Conservation (phyloP, 495 filamentous ascomycete species). For the Penicillium longicatenatum region DNA sequence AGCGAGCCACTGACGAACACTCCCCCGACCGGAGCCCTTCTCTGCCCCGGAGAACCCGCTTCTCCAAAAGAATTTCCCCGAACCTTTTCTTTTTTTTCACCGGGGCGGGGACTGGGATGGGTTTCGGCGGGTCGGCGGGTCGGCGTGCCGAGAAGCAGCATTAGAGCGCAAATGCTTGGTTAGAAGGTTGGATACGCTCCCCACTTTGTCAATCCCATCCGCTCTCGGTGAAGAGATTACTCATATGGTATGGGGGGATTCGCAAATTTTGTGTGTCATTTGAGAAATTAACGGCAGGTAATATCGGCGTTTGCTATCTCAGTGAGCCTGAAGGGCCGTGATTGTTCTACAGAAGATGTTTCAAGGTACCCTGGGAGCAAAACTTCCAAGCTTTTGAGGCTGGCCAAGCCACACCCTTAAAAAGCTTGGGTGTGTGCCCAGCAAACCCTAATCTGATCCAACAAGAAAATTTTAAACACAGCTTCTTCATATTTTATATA, state of each 20-base stretch:
- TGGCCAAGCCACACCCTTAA: neutral
- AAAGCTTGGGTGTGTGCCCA: no score
- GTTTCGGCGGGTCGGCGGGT: constrained; percentile 6
- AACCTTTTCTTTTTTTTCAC: constrained; percentile 6
- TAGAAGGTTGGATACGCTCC: constrained; percentile 2
- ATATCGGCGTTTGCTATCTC: neutral
- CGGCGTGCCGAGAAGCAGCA: constrained; percentile 26
- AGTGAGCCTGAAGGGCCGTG: neutral
- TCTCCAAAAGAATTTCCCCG: constrained; percentile 17
- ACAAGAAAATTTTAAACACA: no score
- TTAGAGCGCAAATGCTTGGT: constrained; percentile 22
- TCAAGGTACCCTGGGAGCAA: neutral
- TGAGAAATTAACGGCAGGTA: neutral
- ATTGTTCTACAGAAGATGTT: neutral
- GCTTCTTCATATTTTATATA: no score
- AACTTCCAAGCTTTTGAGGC: neutral
- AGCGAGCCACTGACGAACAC: neutral
- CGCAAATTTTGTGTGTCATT: neutral
- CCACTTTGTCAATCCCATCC: constrained; percentile 15
- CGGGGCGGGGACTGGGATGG: neutral
- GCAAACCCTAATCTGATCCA: no score
- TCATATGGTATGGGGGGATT: constrained; percentile 3
- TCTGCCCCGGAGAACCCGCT: constrained; percentile 4
- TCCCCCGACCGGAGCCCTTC: constrained; percentile 1
- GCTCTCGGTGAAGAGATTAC: constrained; percentile 14